Conservation (phyloP, 495 filamentous ascomycete species). For the Penicillium alfredii region DNA sequence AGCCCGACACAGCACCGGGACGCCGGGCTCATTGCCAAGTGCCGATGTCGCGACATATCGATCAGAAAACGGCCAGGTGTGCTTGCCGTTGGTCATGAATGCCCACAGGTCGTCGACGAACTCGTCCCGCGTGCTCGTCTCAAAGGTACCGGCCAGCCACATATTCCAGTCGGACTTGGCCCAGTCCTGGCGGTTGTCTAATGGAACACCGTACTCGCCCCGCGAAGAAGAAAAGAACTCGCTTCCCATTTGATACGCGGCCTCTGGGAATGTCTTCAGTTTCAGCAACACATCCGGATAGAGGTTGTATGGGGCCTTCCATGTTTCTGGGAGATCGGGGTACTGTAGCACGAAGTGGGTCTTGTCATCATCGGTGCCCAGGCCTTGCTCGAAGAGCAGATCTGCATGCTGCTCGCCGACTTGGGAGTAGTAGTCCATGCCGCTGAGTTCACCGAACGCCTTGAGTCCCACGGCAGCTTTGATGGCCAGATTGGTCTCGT, state of each 20-base stretch:
- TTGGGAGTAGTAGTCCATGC: constrained; percentile 31
- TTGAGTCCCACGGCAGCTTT: constrained; percentile 51
- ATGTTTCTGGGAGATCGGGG: constrained; percentile 29
- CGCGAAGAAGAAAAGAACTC: constrained; percentile 35
- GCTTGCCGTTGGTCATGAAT: constrained; percentile 44
- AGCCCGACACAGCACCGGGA: constrained; percentile 41
- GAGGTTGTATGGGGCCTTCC: constrained; percentile 42
- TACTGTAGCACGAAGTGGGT: constrained; percentile 44
- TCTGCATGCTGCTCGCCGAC: constrained; percentile 35
- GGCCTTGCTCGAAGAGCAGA: constrained; percentile 33
- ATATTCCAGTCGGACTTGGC: constrained; percentile 50
- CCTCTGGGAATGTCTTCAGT: constrained; percentile 33
- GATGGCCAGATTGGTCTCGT: constrained; percentile 54
- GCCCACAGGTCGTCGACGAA: constrained; percentile 40
- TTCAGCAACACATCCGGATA: constrained; percentile 42
- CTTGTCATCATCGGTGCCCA: constrained; percentile 29
- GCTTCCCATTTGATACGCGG: constrained; percentile 34
- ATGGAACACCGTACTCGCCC: constrained; percentile 38
- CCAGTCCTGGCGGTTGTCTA: constrained; percentile 41
- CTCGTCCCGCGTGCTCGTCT: constrained; percentile 23
- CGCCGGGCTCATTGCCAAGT: constrained; percentile 31
- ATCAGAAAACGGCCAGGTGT: constrained; percentile 46
- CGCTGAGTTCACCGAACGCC: constrained; percentile 41
- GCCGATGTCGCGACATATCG: constrained; percentile 35
- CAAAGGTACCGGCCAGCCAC: constrained; percentile 38